Evolutionary conservation across 768 basidiomycete species (phyloP).

Genomic region (Mycena belliarum): DNA sequence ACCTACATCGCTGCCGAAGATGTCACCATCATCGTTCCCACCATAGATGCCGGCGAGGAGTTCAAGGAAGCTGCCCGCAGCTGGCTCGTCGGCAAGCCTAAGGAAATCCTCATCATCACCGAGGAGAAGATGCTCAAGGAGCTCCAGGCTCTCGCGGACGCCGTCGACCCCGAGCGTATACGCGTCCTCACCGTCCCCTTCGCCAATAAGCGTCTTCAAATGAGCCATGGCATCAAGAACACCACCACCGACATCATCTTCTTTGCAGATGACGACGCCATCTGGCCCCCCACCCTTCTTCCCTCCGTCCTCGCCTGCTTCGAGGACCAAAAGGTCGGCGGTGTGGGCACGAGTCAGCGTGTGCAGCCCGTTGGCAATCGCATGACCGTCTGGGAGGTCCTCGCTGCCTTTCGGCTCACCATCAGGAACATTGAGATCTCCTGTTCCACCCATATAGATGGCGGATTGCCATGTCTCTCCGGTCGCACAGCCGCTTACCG

Average conservation of each 20-base stretch:
- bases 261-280: constrained; percentile 94
- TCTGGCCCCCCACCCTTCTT: constrained; percentile 92
- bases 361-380: constrained; percentile 75
- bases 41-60: constrained; percentile 94
- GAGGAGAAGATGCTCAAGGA: constrained; percentile 92
- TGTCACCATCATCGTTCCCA: constrained; percentile 95
- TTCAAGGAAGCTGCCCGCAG: constrained; percentile 91
- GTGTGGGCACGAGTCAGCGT: constrained; percentile 88
- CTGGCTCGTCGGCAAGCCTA: constrained; percentile 91
- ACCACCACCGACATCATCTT: constrained; percentile 92
- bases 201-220: constrained; percentile 92
- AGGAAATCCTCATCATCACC: constrained; percentile 69
- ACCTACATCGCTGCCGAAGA: constrained; percentile 90
- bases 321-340: constrained; percentile 91
- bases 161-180: constrained; percentile 82
- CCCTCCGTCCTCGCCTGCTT: constrained; percentile 89
- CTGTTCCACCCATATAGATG: constrained; percentile 88
- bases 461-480: constrained; percentile 88
- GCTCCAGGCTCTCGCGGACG: constrained; percentile 84
- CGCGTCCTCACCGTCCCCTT: constrained; percentile 89
- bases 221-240: constrained; percentile 91
- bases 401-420: constrained; percentile 89
- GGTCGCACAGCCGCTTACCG: constrained; percentile 93
- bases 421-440: constrained; percentile 95
- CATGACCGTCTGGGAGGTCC: constrained; percentile 95